A percentile compares a stretch with the other conserved stretches of the same genome.
phyloP scores from a whole-genome alignment of 2,329 filamentous ascomycete species.

The Claviceps africana region DNA sequence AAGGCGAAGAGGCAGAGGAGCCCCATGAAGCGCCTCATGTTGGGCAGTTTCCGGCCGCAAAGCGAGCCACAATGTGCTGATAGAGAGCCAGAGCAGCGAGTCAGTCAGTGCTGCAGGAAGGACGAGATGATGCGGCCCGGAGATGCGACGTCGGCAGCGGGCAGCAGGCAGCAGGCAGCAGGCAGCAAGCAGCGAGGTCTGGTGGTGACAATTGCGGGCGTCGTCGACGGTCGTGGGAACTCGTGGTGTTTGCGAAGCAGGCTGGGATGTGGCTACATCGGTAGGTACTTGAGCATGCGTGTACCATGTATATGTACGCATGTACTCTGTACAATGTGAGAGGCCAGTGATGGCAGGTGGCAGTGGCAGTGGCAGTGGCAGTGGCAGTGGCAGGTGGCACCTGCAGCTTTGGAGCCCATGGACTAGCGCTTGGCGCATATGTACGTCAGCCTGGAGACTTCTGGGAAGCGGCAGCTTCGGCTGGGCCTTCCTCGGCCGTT shows the following conservation, averaged over 20 bases:
- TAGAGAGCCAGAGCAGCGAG: background rate
- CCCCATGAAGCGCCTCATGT: constrained; percentile 42
- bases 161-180: no score
- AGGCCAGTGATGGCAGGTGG: background rate
- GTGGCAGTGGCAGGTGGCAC: no score
- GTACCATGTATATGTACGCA: no score
- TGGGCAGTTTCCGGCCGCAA: constrained; percentile 11
- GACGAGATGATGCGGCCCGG: background rate
- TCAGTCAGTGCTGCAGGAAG: background rate
- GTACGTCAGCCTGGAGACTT: no score
- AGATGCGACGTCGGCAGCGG: background rate
- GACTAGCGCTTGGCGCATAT: no score
- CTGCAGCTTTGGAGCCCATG: no score
- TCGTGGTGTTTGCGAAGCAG: background rate
- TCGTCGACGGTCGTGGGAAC: no score
- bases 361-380: background rate
- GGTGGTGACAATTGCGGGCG: background rate
- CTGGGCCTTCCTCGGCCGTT: no score
- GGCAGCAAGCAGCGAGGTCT: background rate
- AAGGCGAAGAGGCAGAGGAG: constrained; percentile 34
- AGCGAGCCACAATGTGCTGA: background rate
- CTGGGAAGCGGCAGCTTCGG: no score
- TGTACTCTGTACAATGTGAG: no score
- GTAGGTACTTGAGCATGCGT: background rate
- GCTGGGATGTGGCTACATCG: no score